Evolutionary conservation across 2,329 filamentous ascomycete genomes (phyloP), one percentile per base, ranked within the genome.

Genomic region (Aspergillus sp.): DNA sequence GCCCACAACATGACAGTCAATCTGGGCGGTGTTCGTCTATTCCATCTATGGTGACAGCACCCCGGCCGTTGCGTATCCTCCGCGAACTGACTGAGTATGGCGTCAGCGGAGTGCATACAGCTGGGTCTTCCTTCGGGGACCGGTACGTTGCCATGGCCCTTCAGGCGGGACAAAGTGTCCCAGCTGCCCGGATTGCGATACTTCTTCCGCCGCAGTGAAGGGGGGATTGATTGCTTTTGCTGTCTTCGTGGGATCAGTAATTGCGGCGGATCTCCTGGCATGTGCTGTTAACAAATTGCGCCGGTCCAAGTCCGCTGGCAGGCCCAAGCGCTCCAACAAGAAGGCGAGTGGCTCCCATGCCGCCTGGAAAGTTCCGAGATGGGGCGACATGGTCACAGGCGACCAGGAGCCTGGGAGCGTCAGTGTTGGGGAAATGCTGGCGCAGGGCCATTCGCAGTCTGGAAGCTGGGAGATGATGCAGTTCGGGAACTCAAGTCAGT

Each of bases 401-500:
- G 47, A 53, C 5, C 36, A 48, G 35, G 48, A 55, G 3, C 41
- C 50, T 13, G 39, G 34, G 24, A 46, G 41, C 15, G 30, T 43
- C 10, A 33, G 33, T 4, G 31, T 36, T 8, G 39, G 35, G 12
- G 41, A 31, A 8, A 32, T 42, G 24, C 32, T 42, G 17, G 48
- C 55, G 13, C 57, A 55, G 11, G 62, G 63, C 2, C 66, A 75
- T 47, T 72, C 75, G 52, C 56, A 72, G 26, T 58, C 68, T 12
- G 72, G 69, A 1, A 75, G 72, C 38, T 77, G 73, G 73, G 73
- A 76, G 48, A 51, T 76, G 52, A 61, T 61, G 33, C 43, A 57
- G 27, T 45, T 52, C 12, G 50, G 49, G 49, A 55, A 41, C 44
- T 48, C 37, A 30, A 34, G 42, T 15, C 30, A 33, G 25, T 33